These are phyloP conservation scores for Acacia confusa DNA, from an alignment of 306 rosid species.

Conservation along the genomic window DNA sequence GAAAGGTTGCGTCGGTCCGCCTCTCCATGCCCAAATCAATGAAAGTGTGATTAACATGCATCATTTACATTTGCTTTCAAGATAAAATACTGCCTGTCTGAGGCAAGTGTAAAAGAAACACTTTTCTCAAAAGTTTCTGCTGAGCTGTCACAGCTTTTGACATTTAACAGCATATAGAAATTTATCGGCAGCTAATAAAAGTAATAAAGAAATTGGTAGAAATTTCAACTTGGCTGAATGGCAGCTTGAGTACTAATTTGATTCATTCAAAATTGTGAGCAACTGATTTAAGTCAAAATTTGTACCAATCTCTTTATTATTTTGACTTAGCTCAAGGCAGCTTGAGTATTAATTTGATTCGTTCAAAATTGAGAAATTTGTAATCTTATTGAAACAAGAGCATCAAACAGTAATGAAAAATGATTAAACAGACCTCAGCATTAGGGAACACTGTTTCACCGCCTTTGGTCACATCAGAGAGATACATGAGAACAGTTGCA, in stretches of 20 bases:
- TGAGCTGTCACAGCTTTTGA: not conserved
- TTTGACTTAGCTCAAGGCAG: not conserved
- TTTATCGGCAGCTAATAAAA: conserved; percentile 11
- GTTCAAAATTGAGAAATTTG: not conserved
- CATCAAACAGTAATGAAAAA: not conserved
- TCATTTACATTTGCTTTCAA: not conserved
- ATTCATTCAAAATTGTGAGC: not conserved
- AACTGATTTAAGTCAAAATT: not conserved
- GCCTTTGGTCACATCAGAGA: conserved; percentile 73
- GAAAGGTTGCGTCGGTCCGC: conserved; percentile 16
- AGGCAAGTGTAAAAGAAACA: not conserved
- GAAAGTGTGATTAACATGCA: not conserved
- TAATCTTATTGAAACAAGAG: not conserved
- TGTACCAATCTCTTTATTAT: not conserved
- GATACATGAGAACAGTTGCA: conserved; percentile 97
- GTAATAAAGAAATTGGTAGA: not conserved
- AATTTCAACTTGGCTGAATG: not conserved
- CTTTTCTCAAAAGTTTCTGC: not conserved
- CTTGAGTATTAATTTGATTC: not conserved
- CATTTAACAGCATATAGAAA: not conserved
- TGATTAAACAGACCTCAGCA: conserved; percentile 71
- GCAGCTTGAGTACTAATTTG: not conserved
- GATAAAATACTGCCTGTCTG: not conserved
- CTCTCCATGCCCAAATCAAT: not conserved
- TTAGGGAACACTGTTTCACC: conserved; percentile 96